These are phyloP conservation scores for Scheffersomyces stipitis DNA, from an alignment of 805 yeast genomes.

Conservation along the genomic window DNA sequence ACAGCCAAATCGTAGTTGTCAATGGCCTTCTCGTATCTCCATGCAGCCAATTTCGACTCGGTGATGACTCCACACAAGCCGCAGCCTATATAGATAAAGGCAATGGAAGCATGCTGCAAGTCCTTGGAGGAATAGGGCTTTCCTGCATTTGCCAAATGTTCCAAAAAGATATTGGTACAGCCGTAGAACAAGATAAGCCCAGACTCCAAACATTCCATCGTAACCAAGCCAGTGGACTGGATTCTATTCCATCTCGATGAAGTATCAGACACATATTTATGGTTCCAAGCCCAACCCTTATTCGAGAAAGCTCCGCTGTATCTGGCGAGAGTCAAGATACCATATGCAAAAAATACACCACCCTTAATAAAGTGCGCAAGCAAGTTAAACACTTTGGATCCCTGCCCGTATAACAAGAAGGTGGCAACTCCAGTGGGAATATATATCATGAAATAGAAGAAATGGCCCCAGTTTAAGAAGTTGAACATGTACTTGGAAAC, in stretches of 20 bases:
- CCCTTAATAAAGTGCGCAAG: conserved; percentile 97
- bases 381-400: conserved; percentile 66
- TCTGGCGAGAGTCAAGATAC: conserved; percentile 78
- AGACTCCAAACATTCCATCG: conserved; percentile 86
- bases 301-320: conserved; percentile 78
- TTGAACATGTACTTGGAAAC: conserved; percentile 33
- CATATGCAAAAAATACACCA: conserved; percentile 77
- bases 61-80: conserved; percentile 88
- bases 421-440: conserved; percentile 63
- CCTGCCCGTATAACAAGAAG: conserved; percentile 69
- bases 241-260: conserved; percentile 32
- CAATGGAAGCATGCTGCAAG: conserved; percentile 86
- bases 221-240: conserved; percentile 50
- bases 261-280: conserved; percentile 15
- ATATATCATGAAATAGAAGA: conserved; percentile 59
- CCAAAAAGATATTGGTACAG: conserved; percentile 82
- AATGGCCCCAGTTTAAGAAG: conserved; percentile 61
- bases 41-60: conserved; percentile 62
- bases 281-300: conserved; percentile 92
- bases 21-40: conserved; percentile 53
- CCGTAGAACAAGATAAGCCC: conserved; percentile 86
- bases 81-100: conserved; percentile 86
- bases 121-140: conserved; percentile 90
- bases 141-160: conserved; percentile 67
- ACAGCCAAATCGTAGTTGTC: conserved; percentile 10